These are phyloP conservation scores for Phytophthora parvispora DNA, from an alignment of 352 stramenopile genomes.

Conservation along the genomic window DNA sequence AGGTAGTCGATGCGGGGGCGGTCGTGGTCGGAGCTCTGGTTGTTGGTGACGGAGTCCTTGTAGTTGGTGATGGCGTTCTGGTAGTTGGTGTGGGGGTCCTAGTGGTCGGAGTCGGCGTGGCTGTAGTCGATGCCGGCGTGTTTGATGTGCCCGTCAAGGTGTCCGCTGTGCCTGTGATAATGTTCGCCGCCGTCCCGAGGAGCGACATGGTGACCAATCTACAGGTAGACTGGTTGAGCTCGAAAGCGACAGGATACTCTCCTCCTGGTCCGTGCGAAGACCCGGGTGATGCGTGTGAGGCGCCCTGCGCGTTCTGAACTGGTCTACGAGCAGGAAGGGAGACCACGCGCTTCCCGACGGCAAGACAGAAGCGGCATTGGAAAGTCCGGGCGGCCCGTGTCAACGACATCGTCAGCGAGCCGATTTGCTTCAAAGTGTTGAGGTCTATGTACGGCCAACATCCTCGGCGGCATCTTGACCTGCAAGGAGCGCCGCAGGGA, in stretches of 20 bases:
- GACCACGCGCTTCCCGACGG: neutral
- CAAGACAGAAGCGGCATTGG: constrained; percentile 29
- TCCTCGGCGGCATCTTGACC: constrained; percentile 12
- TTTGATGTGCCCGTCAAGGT: constrained; percentile 20
- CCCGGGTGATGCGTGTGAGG: constrained; percentile 10
- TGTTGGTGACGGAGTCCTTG: neutral
- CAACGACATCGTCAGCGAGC: constrained; percentile 24
- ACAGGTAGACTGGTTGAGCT: constrained; percentile 17
- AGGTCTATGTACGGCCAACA: constrained; percentile 31
- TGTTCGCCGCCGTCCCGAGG: constrained; percentile 18
- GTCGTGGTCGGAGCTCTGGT: neutral
- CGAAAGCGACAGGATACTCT: constrained; percentile 5
- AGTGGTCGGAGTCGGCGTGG: constrained; percentile 10
- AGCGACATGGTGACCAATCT: constrained; percentile 33
- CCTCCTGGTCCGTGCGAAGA: neutral
- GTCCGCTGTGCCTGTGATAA: constrained; percentile 21
- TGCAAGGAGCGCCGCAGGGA: constrained; percentile 13
- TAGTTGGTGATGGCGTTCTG: constrained; percentile 13
- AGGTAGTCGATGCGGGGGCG: neutral
- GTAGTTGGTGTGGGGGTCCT: constrained; percentile 18
- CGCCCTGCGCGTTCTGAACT: constrained; percentile 26
- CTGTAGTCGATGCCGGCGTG: constrained; percentile 12
- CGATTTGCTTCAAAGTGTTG: constrained; percentile 22
- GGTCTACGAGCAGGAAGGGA: constrained; percentile 8
- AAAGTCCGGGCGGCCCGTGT: constrained; percentile 22